Evolutionary conservation across 345 rosid species (phyloP).

Genomic region (Capsella bursapastoris): DNA sequence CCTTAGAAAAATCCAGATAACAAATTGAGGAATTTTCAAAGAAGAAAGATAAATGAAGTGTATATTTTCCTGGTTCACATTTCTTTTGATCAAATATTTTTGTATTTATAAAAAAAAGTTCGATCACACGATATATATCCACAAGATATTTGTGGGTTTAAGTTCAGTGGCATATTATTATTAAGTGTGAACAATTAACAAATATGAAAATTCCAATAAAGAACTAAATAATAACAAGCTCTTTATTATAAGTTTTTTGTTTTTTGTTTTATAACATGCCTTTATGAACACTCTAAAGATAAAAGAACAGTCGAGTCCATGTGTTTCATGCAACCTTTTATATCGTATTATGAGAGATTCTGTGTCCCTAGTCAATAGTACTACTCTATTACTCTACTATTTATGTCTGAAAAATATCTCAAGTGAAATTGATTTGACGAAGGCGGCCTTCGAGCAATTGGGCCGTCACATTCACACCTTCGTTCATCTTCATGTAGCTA

Average conservation of each 20-base stretch:
- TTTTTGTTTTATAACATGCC: not conserved
- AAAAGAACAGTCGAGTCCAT: slow-evolving; percentile 23
- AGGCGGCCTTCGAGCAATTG: slow-evolving; percentile 15
- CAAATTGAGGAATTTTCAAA: not conserved
- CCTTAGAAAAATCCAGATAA: not conserved
- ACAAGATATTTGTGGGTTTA: not conserved
- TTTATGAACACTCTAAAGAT: slow-evolving; percentile 13
- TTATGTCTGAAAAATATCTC: slow-evolving; percentile 4
- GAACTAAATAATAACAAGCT: not conserved
- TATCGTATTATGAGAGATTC: slow-evolving; percentile 14
- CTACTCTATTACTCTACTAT: not conserved
- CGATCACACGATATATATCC: not conserved
- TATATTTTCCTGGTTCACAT: slow-evolving; percentile 3
- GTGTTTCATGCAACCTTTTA: slow-evolving; percentile 32
- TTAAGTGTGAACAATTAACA: not conserved
- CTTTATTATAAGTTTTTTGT: not conserved
- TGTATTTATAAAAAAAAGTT: not conserved
- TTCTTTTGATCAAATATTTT: not conserved
- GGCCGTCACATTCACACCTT: not conserved
- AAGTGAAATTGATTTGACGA: no score
- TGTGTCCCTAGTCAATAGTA: slow-evolving; percentile 23
- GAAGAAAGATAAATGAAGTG: not conserved
- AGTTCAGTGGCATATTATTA: not conserved
- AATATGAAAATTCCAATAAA: not conserved
- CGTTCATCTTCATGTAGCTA: not conserved